Conservation (phyloP, 2,329 filamentous ascomycete genomes). For the Aspergillus chevalieri region DNA sequence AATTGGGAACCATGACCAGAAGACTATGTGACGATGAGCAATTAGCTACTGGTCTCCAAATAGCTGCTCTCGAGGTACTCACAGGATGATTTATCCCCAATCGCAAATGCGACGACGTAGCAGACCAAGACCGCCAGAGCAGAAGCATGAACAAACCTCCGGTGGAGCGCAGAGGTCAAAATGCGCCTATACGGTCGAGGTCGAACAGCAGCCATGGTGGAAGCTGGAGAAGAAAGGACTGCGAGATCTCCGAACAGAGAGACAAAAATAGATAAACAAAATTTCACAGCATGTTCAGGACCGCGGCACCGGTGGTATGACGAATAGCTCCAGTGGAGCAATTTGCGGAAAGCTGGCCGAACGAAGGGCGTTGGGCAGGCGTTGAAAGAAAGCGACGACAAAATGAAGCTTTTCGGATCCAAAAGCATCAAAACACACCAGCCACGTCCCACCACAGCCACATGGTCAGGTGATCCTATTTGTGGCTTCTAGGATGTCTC, state of each 20-base stretch:
- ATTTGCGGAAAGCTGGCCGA: neutral
- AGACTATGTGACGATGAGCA: constrained; percentile 43
- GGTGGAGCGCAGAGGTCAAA: constrained; percentile 79
- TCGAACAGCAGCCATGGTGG: constrained; percentile 32
- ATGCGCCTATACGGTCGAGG: constrained; percentile 71
- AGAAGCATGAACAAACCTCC: constrained; percentile 75
- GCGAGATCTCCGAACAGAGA: constrained; percentile 17
- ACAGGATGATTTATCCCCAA: constrained; percentile 67
- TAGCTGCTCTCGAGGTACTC: constrained; percentile 28
- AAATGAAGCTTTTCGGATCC: constrained; percentile 22
- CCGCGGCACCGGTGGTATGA: constrained; percentile 3
- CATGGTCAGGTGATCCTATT: constrained; percentile 19
- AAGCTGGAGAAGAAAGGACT: constrained; percentile 20
- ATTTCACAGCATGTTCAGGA: constrained; percentile 18
- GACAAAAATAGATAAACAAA: constrained; percentile 3
- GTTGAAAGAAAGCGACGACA: constrained; percentile 13
- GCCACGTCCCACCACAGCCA: constrained; percentile 8
- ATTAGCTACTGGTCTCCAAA: neutral
- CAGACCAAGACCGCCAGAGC: constrained; percentile 63
- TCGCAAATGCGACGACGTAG: constrained; percentile 64
- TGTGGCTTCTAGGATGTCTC: constrained; percentile 1
- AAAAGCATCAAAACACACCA: constrained; percentile 32
- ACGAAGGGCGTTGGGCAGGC: constrained; percentile 4
- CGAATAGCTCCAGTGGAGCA: constrained; percentile 4
- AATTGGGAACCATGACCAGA: constrained; percentile 84